Evolutionary conservation across 106 monocot species (phyloP).

Genomic region (Alisma plantagoaquatica): DNA sequence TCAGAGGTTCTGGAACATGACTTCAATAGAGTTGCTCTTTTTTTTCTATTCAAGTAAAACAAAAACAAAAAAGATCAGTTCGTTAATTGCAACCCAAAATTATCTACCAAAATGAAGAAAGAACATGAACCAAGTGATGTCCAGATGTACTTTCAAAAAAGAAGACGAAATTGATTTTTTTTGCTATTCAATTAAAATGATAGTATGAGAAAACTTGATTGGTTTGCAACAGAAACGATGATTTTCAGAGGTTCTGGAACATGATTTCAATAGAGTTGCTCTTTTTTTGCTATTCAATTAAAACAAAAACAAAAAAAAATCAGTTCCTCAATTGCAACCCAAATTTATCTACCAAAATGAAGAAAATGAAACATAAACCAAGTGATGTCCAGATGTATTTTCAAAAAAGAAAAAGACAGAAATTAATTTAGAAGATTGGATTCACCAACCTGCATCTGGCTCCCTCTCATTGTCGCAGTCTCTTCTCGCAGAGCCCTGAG

Average conservation of each 20-base stretch:
- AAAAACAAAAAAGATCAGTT: background rate
- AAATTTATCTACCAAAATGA: background rate
- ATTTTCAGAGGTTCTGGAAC: too few species aligned
- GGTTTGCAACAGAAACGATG: too few species aligned
- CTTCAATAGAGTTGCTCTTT: too few species aligned
- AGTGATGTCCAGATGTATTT: background rate
- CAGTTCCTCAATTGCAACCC: too few species aligned
- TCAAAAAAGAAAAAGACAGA: background rate
- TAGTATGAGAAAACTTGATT: too few species aligned
- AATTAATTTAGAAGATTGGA: background rate
- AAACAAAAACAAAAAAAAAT: too few species aligned
- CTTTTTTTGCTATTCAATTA: too few species aligned
- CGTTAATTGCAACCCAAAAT: background rate
- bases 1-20: too few species aligned
- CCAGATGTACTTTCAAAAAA: background rate
- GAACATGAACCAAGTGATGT: background rate
- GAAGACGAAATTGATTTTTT: too few species aligned
- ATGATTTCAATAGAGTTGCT: too few species aligned
- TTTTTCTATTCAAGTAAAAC: too few species aligned
- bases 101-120: background rate
- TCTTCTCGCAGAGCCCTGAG: conserved; percentile 55
- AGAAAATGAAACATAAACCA: background rate
- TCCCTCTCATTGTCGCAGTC: conserved; percentile 45
- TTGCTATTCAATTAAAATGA: too few species aligned
- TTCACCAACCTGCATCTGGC: conserved; percentile 56